Evolutionary conservation across 202 grass and related monocot genomes (phyloP), one percentile per base, ranked within the genome.

Genomic region (Dendrocalamus latiflorus): DNA sequence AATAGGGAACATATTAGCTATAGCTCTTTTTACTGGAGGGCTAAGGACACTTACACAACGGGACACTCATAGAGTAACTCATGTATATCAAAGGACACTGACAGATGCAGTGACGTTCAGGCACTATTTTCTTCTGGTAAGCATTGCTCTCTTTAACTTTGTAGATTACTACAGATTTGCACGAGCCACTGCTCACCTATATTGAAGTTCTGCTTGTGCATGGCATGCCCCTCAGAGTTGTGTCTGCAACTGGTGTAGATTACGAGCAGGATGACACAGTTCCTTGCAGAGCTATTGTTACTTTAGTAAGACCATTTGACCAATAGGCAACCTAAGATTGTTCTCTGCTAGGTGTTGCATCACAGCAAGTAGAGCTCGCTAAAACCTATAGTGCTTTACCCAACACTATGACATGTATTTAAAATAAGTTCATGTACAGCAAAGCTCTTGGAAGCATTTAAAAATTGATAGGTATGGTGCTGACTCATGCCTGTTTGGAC

Each of bases 261-360:
- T 51, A 74, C 26, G 16, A 80, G 70, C 61, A 79, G 50, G 21
- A 58, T 83, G 61, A 47, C 21, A 63, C 45, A 70, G 33, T 69
- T 75, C 26, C 77, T 55, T 72, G 28, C 55, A 85, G 70, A 63
- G 64, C n/a, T 37, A 81, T 76, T 13, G 17, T 39, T 82, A 75
- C 66, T 70, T 87, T 24, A 55, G 33, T 33, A 33, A 61, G 4
- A 37, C 8, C 20, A 78, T 72, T 84, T 67, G 74, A 78, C 39
- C 12, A 14, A 26, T 50, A 73, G 65, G 49, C 14, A 48, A 83
- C 25, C 26, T 20, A 78, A 70, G 26, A 58, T 58, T 76, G 22
- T 44, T 72, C 45, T 30, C 9, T 51, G 56, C 2, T 42, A 55
- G 36, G 59, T 79, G 50, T 11, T 74, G 34, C 58, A 66, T 22